Evolutionary conservation across 2,329 filamentous ascomycete species (phyloP).

Genomic region (Pseudogymnoascus verrucosus): DNA sequence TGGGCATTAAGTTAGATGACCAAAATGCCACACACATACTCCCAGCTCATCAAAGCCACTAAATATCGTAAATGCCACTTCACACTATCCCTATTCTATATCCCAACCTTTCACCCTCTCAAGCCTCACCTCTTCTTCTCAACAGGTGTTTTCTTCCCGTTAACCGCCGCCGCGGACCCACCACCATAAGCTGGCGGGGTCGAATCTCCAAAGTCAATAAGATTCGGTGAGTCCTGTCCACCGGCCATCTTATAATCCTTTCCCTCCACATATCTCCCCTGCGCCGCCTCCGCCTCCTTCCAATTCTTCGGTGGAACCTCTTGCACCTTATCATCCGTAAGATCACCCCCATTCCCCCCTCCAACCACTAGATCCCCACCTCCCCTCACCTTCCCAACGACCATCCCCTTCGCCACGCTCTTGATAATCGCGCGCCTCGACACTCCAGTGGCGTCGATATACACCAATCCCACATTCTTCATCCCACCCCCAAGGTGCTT

Average conservation of each 20-base stretch:
- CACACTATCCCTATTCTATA: neutral
- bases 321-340: conserved; percentile 10
- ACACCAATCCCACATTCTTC: conserved; percentile 94
- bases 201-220: conserved; percentile 20
- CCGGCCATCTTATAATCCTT: conserved; percentile 19
- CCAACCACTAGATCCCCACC: conserved; percentile 69
- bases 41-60: neutral
- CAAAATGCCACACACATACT: neutral
- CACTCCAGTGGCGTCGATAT: conserved; percentile 92
- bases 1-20: too few species aligned
- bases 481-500: conserved; percentile 72
- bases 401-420: conserved; percentile 94
- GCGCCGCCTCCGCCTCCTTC: conserved; percentile 21
- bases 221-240: conserved; percentile 20
- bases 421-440: conserved; percentile 85
- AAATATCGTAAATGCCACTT: neutral
- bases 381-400: conserved; percentile 69
- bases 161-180: conserved; percentile 19
- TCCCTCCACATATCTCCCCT: conserved; percentile 17
- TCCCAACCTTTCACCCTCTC: neutral
- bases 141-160: conserved; percentile 17
- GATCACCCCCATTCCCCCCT: conserved; percentile 34
- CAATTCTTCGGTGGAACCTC: conserved; percentile 12
- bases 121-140: conserved; percentile 8
- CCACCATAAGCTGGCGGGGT: conserved; percentile 19